These are phyloP conservation scores for Tulasnella sp. DNA, from an alignment of 768 basidiomycete genomes.

Conservation along the genomic window DNA sequence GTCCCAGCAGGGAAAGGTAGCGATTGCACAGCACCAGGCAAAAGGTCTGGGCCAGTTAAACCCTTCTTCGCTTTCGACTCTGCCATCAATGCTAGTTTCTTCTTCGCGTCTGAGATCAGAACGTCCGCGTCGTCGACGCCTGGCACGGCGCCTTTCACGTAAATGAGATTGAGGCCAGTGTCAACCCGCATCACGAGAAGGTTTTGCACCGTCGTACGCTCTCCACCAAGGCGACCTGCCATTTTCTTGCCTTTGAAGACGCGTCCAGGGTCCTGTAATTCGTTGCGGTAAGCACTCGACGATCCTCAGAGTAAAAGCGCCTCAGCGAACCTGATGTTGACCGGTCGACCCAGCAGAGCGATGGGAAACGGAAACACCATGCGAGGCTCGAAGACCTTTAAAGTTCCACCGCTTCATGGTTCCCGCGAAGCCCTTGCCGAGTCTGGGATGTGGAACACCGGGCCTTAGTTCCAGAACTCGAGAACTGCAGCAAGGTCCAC, in stretches of 20 bases:
- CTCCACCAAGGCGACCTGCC: conserved; percentile 87
- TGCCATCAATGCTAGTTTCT: conserved; percentile 60
- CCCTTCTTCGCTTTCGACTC: conserved; percentile 62
- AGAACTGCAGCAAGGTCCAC: conserved; percentile 31
- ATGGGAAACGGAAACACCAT: conserved; percentile 94
- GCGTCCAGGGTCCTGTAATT: conserved; percentile 82
- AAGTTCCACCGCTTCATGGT: conserved; percentile 96
- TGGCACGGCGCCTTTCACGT: conserved; percentile 84
- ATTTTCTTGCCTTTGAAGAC: conserved; percentile 98
- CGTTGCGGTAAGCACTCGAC: not conserved
- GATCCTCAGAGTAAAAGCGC: conserved; percentile 11
- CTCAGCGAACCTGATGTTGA: conserved; percentile 70
- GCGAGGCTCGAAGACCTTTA: conserved; percentile 82
- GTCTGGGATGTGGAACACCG: conserved; percentile 39
- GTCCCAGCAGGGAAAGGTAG: conserved; percentile 93
- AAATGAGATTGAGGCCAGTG: conserved; percentile 75
- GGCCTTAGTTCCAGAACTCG: not conserved
- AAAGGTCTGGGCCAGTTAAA: conserved; percentile 50
- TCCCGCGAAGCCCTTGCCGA: conserved; percentile 96
- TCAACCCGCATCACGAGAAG: conserved; percentile 85
- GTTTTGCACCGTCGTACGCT: conserved; percentile 77
- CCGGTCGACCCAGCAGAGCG: conserved; percentile 89
- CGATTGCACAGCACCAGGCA: conserved; percentile 73
- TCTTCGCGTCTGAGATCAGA: conserved; percentile 79
- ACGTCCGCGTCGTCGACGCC: conserved; percentile 86